Base-by-base conservation (phyloP, 805 yeast genomes). In the Sungouiella thailandica region DNA sequence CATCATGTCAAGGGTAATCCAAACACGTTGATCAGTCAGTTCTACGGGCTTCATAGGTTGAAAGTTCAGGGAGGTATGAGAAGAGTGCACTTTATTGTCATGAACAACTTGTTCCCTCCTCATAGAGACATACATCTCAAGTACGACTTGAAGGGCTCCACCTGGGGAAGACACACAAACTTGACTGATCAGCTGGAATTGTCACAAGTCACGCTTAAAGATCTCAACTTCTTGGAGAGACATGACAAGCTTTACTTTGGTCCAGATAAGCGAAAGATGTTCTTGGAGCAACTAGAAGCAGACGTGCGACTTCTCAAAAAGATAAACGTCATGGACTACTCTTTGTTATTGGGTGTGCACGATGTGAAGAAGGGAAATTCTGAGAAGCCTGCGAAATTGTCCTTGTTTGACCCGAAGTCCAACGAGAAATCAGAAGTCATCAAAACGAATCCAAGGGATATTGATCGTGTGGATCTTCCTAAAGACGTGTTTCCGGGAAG, bases 101-200 rank as follows among this genome's bases (percentile, higher is more conserved):
- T 93, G 98, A 93, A 93, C 66, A 93, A 93, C 53, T 70, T 93
- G 31, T 93, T 94, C 61, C 97, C 99, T 0, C 95, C 97, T 5
- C 86, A 85, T 51, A 70, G 88, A 31, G 93, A 84, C 42, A 80
- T 90, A 35, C 95, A 88, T 55, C 63, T 74, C 26, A 84, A 88
- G 26, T 93, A 77, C 58, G 99, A 93, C 55, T 71, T 93, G 55
- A 93, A 93, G 55, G 99, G 99, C 1, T 87, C 96, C 0, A 76
- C 94, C 0, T 72, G 83, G 68, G 96, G 97, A 2, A 70, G 95
- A 46, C 62, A 58, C 42, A 87, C 82, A 0, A 57, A 51, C 8
- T 41, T 49, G 36, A 47, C 58, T 36, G 44, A 40, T 9, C 47
- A 49, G 7, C 10, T 20, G 11, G 55, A 49, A 17, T 40, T 60